phyloP scores from a whole-genome alignment of 805 yeast genomes.

The Lipomyces oligophaga region DNA sequence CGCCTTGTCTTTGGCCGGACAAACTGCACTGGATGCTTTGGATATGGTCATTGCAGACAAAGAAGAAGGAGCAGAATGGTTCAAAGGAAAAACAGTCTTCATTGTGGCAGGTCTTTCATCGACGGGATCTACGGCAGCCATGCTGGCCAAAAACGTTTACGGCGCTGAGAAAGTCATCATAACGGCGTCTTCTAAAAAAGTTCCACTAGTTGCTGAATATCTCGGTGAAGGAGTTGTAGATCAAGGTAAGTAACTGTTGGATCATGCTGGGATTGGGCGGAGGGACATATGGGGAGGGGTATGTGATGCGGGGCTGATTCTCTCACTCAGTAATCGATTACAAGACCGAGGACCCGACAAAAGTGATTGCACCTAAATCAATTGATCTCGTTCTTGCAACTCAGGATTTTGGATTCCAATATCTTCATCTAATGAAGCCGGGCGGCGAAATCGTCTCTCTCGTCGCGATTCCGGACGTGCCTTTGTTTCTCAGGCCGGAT shows the following conservation, averaged over 20 bases:
- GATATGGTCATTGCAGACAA: background rate
- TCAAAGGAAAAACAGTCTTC: slow-evolving; percentile 24
- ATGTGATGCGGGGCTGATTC: too few relatives aligned
- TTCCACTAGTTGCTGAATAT: slow-evolving; percentile 11
- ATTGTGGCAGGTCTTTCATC: slow-evolving; percentile 26
- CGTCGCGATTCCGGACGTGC: slow-evolving; percentile 12
- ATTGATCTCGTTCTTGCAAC: slow-evolving; percentile 30
- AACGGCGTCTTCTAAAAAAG: slow-evolving; percentile 29
- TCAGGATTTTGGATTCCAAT: slow-evolving; percentile 15
- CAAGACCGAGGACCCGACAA: slow-evolving; percentile 22
- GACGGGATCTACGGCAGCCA: slow-evolving; percentile 27
- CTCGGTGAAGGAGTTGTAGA: slow-evolving; percentile 29
- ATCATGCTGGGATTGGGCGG: background rate
- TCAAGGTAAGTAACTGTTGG: slow-evolving; percentile 16
- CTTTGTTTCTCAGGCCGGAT: too few relatives aligned
- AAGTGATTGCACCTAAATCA: slow-evolving; percentile 14
- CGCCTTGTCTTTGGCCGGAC: slow-evolving; percentile 25
- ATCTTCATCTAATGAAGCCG: slow-evolving; percentile 17
- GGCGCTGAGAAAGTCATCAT: slow-evolving; percentile 26
- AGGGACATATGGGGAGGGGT: too few relatives aligned
- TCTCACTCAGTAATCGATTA: slow-evolving; percentile 29
- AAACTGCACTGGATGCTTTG: slow-evolving; percentile 23
- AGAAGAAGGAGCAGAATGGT: slow-evolving; percentile 1
- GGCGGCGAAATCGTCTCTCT: slow-evolving; percentile 25
- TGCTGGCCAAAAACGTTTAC: slow-evolving; percentile 27